phyloP scores from a whole-genome alignment of 768 basidiomycete species.

The Mycena alexandri region DNA sequence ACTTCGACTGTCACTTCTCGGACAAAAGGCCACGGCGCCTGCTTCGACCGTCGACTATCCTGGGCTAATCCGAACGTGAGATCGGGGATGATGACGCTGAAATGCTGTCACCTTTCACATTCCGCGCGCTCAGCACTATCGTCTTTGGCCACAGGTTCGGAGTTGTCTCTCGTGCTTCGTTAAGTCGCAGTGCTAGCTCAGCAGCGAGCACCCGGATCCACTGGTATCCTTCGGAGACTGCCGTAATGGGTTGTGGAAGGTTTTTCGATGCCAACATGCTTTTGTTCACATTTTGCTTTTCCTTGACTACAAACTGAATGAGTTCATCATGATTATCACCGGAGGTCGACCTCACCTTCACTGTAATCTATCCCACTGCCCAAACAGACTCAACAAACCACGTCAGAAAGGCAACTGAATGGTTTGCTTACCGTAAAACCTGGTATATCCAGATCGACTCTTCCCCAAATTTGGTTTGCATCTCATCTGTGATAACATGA shows the following conservation, averaged over 20 bases:
- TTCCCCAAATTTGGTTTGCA: slow-evolving; percentile 86
- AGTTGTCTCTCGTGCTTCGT: slow-evolving; percentile 79
- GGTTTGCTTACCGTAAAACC: slow-evolving; percentile 74
- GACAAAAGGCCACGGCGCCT: slow-evolving; percentile 89
- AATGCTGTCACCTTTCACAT: slow-evolving; percentile 59
- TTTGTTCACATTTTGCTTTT: slow-evolving; percentile 83
- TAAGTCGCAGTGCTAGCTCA: slow-evolving; percentile 87
- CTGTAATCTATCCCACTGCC: slow-evolving; percentile 30
- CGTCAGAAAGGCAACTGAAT: neutral
- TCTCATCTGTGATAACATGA: slow-evolving; percentile 65
- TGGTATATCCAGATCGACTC: slow-evolving; percentile 93
- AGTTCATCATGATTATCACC: neutral
- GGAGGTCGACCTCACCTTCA: slow-evolving; percentile 12
- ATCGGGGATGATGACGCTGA: neutral
- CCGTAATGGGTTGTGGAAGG: slow-evolving; percentile 81
- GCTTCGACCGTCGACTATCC: slow-evolving; percentile 79
- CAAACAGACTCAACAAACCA: slow-evolving; percentile 17
- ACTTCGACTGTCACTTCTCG: slow-evolving; percentile 79
- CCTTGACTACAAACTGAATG: slow-evolving; percentile 73
- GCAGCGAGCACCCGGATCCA: slow-evolving; percentile 95
- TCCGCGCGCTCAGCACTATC: slow-evolving; percentile 81
- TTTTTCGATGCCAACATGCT: slow-evolving; percentile 99
- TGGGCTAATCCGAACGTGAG: slow-evolving; percentile 60
- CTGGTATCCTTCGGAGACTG: slow-evolving; percentile 80
- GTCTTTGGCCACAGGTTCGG: slow-evolving; percentile 94